A percentile compares a stretch with the other conserved stretches of the same genome.
Evolutionary conservation across 2,329 filamentous ascomycete genomes (phyloP).

Genomic region (Myotisia sp.): DNA sequence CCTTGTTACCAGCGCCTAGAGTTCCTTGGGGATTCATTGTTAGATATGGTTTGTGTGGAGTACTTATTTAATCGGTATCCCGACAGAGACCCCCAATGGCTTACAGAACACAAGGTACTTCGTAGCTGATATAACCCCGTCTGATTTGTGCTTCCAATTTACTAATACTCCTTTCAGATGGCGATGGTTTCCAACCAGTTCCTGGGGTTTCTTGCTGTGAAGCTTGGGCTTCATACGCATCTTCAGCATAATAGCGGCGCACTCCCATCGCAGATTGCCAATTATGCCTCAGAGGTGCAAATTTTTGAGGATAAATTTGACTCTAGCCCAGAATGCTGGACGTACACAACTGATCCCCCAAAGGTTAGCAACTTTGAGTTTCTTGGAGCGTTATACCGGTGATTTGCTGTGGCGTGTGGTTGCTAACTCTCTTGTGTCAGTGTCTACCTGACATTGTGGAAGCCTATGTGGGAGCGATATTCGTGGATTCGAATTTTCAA

Average conservation of each 20-base stretch:
- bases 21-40: constrained; percentile 76
- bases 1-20: constrained; percentile 85
- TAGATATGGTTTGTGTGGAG: constrained; percentile 75
- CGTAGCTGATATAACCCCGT: background rate
- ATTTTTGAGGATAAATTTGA: constrained; percentile 19
- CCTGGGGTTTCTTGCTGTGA: constrained; percentile 64
- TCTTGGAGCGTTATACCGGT: background rate
- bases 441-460: constrained; percentile 77
- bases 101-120: constrained; percentile 76
- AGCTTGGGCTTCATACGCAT: constrained; percentile 62
- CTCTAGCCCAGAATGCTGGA: constrained; percentile 30
- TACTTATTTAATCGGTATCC: constrained; percentile 67
- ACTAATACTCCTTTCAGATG: constrained; percentile 38
- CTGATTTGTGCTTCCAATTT: background rate
- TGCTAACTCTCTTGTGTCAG: constrained; percentile 15
- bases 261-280: constrained; percentile 32
- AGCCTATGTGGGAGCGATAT: constrained; percentile 76
- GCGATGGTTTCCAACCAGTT: constrained; percentile 99
- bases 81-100: constrained; percentile 77
- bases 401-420: constrained; percentile 26
- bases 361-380: constrained; percentile 20
- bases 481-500: constrained; percentile 75
- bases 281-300: constrained; percentile 32
- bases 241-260: constrained; percentile 38
- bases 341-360: constrained; percentile 27